phyloP scores from a whole-genome alignment of 176 grass and related monocot genomes.

The Hsuehochloa calcarea region DNA sequence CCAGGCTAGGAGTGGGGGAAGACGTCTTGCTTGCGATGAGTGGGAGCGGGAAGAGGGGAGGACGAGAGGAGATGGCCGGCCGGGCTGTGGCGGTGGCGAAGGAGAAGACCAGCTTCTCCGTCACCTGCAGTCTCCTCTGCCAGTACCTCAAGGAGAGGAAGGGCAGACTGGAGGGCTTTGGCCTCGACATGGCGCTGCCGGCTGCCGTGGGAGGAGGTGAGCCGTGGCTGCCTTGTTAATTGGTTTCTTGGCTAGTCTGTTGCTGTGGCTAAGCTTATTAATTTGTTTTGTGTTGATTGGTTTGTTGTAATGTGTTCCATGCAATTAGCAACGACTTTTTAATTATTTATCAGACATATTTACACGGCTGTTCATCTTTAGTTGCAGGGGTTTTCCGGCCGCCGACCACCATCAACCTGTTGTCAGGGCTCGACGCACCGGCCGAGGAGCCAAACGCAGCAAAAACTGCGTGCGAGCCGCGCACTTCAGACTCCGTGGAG shows the following conservation, averaged over 20 bases:
- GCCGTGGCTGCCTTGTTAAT: not conserved
- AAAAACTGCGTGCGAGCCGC: not conserved
- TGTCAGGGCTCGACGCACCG: constrained; percentile 32
- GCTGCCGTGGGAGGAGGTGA: constrained; percentile 21
- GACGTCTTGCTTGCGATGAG: not conserved
- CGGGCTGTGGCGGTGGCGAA: not conserved
- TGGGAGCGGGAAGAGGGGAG: not conserved
- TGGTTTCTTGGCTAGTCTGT: not conserved
- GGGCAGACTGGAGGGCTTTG: constrained; percentile 29
- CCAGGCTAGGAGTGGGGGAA: not conserved
- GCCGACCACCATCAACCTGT: constrained; percentile 53
- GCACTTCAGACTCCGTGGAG: not conserved
- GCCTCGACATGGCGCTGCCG: constrained; percentile 27
- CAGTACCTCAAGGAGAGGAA: constrained; percentile 58
- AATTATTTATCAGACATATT: not conserved
- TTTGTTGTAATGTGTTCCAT: not conserved
- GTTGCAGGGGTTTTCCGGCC: constrained; percentile 26
- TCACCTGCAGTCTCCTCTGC: constrained; percentile 63
- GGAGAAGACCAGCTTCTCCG: constrained; percentile 50
- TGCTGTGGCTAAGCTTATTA: not conserved
- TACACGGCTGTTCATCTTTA: not conserved
- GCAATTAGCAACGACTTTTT: not conserved
- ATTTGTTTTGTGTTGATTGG: not conserved
- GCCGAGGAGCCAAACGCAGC: constrained; percentile 12
- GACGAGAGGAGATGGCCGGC: not conserved